Conservation (phyloP, 257 asterid genomes). For the Solanum okadae region DNA sequence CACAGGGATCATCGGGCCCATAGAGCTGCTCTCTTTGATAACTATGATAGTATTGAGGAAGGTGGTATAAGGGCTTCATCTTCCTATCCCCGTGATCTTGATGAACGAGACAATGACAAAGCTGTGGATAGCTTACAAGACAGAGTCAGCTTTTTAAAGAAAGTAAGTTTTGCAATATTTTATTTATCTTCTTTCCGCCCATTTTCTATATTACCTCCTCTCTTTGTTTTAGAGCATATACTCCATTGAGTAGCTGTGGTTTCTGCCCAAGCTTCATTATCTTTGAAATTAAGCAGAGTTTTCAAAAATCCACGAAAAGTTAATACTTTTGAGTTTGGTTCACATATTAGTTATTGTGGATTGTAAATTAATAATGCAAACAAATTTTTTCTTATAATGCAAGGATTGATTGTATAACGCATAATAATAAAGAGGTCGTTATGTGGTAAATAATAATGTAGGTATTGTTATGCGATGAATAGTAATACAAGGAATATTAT, state of each 20-base stretch:
- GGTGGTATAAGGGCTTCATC: conserved; percentile 67
- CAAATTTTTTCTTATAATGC: not conserved
- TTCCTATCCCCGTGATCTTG: conserved; percentile 51
- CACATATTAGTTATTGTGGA: not conserved
- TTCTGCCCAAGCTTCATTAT: not conserved
- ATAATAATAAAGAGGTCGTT: not conserved
- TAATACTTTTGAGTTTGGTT: not conserved
- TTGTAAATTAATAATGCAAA: not conserved
- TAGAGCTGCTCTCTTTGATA: conserved; percentile 68
- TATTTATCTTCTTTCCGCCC: not conserved
- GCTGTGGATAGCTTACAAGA: conserved; percentile 77
- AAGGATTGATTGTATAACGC: not conserved
- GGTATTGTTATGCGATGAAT: not conserved
- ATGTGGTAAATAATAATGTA: not conserved
- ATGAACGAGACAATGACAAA: conserved; percentile 64
- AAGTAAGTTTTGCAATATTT: conserved; percentile 32
- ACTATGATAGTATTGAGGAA: conserved; percentile 68
- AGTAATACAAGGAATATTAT: not conserved
- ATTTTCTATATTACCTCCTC: not conserved
- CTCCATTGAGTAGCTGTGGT: not conserved
- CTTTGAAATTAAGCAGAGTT: not conserved
- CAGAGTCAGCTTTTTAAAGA: conserved; percentile 77
- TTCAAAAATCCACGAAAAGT: not conserved
- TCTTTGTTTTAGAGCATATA: not conserved
- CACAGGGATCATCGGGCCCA: conserved; percentile 73